Conservation (phyloP, 768 basidiomycete genomes). For the Gautieria morchelliformis region DNA sequence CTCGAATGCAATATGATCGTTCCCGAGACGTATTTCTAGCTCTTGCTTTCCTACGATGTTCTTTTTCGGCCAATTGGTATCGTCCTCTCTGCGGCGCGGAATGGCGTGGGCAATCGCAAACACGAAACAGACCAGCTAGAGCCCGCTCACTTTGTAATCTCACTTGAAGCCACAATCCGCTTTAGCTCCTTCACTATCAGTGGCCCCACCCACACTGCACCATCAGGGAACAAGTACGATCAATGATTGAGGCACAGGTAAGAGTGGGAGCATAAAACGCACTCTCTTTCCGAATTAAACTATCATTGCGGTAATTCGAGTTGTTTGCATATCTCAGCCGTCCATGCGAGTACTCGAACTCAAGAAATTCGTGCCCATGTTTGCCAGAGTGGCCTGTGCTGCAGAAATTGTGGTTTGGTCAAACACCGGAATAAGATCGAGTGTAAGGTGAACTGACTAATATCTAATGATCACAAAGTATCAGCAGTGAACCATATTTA, state of each 20-base stretch:
- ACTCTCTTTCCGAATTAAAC: conserved; percentile 98
- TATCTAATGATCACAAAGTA: conserved; percentile 29
- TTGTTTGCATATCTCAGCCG: conserved; percentile 97
- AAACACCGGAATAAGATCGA: not conserved
- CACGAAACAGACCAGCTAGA: not conserved
- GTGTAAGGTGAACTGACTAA: conserved; percentile 30
- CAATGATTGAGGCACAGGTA: not conserved
- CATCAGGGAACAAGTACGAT: not conserved
- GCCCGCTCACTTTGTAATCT: conserved; percentile 77
- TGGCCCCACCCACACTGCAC: conserved; percentile 86
- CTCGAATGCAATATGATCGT: conserved; percentile 95
- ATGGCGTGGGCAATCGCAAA: not conserved
- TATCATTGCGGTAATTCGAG: conserved; percentile 98
- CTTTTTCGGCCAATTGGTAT: conserved; percentile 97
- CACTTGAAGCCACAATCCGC: conserved; percentile 84
- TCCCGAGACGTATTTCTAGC: conserved; percentile 88
- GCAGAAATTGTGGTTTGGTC: conserved; percentile 8
- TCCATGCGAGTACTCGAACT: conserved; percentile 97
- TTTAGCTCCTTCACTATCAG: conserved; percentile 92
- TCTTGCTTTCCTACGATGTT: conserved; percentile 99
- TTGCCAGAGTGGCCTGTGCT: conserved; percentile 98
- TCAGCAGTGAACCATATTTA: conserved; percentile 16
- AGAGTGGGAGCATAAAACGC: conserved; percentile 23
- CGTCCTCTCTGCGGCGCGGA: conserved; percentile 74
- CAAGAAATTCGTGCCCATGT: conserved; percentile 95